A percentile compares a stretch with the other conserved stretches of the same genome.
Conservation (phyloP, 768 basidiomycete genomes). For the Mycena capillaripes region DNA sequence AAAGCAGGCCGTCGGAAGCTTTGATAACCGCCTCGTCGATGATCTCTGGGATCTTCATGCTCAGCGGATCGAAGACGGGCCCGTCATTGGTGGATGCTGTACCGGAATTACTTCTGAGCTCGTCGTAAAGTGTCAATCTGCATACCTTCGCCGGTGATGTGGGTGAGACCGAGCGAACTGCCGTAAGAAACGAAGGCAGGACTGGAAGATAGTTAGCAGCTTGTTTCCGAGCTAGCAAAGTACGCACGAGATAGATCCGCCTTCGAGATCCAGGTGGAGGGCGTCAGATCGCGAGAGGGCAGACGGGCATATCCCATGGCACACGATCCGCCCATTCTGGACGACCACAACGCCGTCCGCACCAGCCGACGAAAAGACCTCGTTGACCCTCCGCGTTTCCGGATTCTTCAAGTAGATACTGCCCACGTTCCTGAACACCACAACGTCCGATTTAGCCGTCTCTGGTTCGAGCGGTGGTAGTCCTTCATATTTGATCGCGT, state of each 20-base stretch:
- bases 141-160: conserved; percentile 67
- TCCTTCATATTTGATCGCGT: conserved; percentile 74
- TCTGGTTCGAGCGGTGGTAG: conserved; percentile 65
- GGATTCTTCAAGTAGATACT: conserved; percentile 24
- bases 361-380: conserved; percentile 24
- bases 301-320: conserved; percentile 15
- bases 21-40: conserved; percentile 61
- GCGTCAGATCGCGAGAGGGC: conserved; percentile 3
- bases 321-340: conserved; percentile 24
- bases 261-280: conserved; percentile 29
- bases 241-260: conserved; percentile 30
- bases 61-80: conserved; percentile 64
- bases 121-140: conserved; percentile 63
- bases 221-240: background rate
- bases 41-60: conserved; percentile 44
- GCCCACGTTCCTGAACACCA: conserved; percentile 33
- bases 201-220: background rate
- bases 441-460: conserved; percentile 1
- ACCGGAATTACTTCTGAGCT: conserved; percentile 70
- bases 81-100: conserved; percentile 82
- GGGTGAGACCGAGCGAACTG: conserved; percentile 37
- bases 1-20: conserved; percentile 76
- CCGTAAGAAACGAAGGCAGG: conserved; percentile 31
- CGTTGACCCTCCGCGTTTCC: background rate
- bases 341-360: conserved; percentile 22